These are phyloP conservation scores for Neodidymelliopsis sp. DNA, from an alignment of 2,329 filamentous ascomycete species.

Conservation along the genomic window DNA sequence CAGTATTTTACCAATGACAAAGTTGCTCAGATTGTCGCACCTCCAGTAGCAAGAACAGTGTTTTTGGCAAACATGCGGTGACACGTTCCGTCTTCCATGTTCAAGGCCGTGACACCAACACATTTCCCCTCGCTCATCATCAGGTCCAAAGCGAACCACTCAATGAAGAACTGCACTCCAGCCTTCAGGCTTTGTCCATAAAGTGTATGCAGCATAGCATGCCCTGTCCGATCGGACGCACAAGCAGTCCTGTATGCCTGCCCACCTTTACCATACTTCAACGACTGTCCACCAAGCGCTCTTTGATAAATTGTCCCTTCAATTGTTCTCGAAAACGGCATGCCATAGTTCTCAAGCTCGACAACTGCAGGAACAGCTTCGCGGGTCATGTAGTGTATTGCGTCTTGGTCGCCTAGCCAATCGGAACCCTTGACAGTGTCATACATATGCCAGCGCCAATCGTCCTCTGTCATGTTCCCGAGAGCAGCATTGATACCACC, in stretches of 20 bases:
- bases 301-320: conserved; percentile 59
- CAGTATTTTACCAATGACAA: too few relatives aligned
- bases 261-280: conserved; percentile 57
- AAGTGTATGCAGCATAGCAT: conserved; percentile 60
- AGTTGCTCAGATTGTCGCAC: too few relatives aligned
- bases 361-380: conserved; percentile 63
- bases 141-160: conserved; percentile 59
- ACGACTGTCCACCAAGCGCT: conserved; percentile 57
- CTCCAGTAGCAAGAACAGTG: conserved; percentile 57
- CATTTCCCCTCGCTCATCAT: conserved; percentile 59
- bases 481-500: conserved; percentile 69
- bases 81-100: conserved; percentile 59
- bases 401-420: conserved; percentile 67
- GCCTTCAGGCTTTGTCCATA: conserved; percentile 59
- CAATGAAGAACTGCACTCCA: conserved; percentile 59
- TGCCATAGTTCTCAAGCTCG: conserved; percentile 64
- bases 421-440: conserved; percentile 66
- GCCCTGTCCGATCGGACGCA: conserved; percentile 57
- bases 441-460: conserved; percentile 68
- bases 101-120: conserved; percentile 56
- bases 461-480: conserved; percentile 64
- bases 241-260: conserved; percentile 59
- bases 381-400: conserved; percentile 67
- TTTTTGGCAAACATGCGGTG: conserved; percentile 59
- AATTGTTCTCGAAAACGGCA: conserved; percentile 60